Evolutionary conservation across 208 protist species (phyloP), one percentile per base, ranked within the genome.

Genomic region (Acanthamoeba triangularis): DNA sequence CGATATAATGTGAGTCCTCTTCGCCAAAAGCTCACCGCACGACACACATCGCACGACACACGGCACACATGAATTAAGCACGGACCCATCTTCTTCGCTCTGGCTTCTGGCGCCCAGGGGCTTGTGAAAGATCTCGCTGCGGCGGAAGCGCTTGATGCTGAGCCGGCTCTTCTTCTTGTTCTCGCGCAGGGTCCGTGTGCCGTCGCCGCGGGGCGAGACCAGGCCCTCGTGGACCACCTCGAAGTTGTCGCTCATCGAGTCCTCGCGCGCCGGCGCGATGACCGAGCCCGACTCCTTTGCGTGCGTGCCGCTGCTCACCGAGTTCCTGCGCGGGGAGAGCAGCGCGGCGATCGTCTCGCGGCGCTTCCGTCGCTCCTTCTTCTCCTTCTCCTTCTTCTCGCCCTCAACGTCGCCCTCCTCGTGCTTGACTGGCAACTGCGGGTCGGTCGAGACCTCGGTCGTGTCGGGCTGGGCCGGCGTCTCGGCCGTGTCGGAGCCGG

Each of bases 311-410:
- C 76, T 33, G 47, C 44, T 35, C 18, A 85, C 44, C 44, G 76
- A 85, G 20, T 33, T 6, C 23, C 76, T 20, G 47, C 76, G 76
- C 35, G 76, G 76, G 3, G 76, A 85, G 41, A 85, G 41, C 76
- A 85, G 76, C 20, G 41, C 76, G 41, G 76, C 76, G 47, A 85
- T 85, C 23, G 76, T 85, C 76, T 85, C 76, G 10, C 76, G 35
- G 8, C 76, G 76, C 47, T 85, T 85, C 54, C 76, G 76, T 35
- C 76, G 35, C 76, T 85, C 76, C 76, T 85, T 85, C 76, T 85
- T 85, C 23, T 49, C 44, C n/a, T 85, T 35, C 76, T 85, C 76
- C 41, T 76, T 41, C 33, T 41, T 16, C 67, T 41, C 67, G 33
- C 14, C 35, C 11, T 76, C 33, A 20, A 14, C n/a, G 67, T 41